These are phyloP conservation scores for Sugiyamaella chiloensis DNA, from an alignment of 805 yeast genomes.

Conservation along the genomic window DNA sequence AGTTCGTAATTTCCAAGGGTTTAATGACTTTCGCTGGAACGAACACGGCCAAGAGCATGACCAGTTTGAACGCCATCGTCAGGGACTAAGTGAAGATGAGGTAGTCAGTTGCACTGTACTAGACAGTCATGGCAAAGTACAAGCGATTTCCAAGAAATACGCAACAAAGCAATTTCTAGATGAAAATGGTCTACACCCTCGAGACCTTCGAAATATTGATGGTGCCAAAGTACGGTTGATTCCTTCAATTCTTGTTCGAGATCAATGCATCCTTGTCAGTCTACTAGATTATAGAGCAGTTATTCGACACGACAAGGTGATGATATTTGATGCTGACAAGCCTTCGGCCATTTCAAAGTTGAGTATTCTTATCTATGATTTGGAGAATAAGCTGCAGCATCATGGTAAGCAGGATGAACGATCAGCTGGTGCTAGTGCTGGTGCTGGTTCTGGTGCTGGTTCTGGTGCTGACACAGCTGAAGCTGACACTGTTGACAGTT, in stretches of 20 bases:
- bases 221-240: constrained; percentile 60
- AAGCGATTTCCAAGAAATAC: constrained; percentile 53
- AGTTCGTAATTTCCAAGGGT: too few relatives aligned
- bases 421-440: too few relatives aligned
- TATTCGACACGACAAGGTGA: constrained; percentile 52
- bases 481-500: too few relatives aligned
- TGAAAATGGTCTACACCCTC: constrained; percentile 72
- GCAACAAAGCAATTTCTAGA: constrained; percentile 55
- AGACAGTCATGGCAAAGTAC: constrained; percentile 53
- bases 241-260: constrained; percentile 61
- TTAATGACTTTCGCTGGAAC: too few relatives aligned
- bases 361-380: constrained; percentile 79
- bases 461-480: too few relatives aligned
- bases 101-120: constrained; percentile 65
- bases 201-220: constrained; percentile 84
- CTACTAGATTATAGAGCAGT: constrained; percentile 62
- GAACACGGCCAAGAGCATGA: too few relatives aligned
- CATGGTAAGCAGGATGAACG: background rate
- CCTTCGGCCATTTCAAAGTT: constrained; percentile 55
- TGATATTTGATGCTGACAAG: constrained; percentile 56
- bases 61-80: too few relatives aligned
- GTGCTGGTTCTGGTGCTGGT: too few relatives aligned
- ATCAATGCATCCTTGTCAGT: constrained; percentile 56
- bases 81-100: too few relatives aligned
- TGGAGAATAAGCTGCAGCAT: constrained; percentile 64